A percentile compares a stretch with the other conserved stretches of the same genome.
Conservation (phyloP, 1,284 basidiomycete species). For the Malassezia obtusa region DNA sequence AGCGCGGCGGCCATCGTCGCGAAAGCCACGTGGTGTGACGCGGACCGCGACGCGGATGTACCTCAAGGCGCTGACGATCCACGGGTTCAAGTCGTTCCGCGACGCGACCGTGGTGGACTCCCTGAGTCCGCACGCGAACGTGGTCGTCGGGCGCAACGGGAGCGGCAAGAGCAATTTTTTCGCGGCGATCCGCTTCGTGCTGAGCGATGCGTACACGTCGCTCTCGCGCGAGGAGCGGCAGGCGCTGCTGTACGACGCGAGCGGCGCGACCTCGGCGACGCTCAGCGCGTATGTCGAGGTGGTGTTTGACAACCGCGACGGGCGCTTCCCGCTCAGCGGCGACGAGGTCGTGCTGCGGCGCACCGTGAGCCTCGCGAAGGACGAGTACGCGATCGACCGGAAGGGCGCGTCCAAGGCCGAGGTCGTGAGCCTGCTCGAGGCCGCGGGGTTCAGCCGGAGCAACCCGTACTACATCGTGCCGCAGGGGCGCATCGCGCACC, state of each 20-base stretch:
- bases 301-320: conserved; percentile 54
- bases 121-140: conserved; percentile 49
- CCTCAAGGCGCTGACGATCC: conserved; percentile 39
- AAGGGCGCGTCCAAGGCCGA: conserved; percentile 93
- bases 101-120: conserved; percentile 56
- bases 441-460: conserved; percentile 85
- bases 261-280: conserved; percentile 68
- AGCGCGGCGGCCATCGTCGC: background rate
- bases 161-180: conserved; percentile 50
- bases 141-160: conserved; percentile 48
- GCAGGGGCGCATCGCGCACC: conserved; percentile 90
- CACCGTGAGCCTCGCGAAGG: conserved; percentile 95
- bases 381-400: conserved; percentile 93
- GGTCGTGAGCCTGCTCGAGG: conserved; percentile 59
- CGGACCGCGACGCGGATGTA: conserved; percentile 15
- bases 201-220: conserved; percentile 92
- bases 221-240: conserved; percentile 89
- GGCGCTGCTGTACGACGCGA: conserved; percentile 82
- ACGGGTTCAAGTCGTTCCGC: conserved; percentile 87
- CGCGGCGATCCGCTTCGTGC: conserved; percentile 77
- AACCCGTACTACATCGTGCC: conserved; percentile 99
- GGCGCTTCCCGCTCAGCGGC: conserved; percentile 58
- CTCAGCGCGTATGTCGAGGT: conserved; percentile 77
- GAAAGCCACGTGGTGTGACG: background rate
- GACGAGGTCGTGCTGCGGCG: conserved; percentile 39